Base-by-base conservation (phyloP, 208 protist species). In the Crithidia thermophila region DNA sequence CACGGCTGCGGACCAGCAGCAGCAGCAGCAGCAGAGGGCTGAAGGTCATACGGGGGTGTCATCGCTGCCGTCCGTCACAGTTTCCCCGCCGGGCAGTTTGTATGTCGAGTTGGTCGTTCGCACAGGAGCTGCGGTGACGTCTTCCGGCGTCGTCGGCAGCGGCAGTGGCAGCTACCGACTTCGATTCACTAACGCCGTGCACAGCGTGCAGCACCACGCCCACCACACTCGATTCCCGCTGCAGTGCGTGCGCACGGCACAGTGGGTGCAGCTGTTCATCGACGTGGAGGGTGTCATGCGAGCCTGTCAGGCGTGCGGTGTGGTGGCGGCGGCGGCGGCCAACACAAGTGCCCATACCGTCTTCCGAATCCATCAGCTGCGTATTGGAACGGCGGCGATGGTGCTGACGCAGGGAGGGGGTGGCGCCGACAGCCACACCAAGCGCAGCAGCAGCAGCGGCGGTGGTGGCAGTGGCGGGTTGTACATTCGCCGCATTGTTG, bases 201-300 rank as follows among this genome's bases (percentile, higher is more conserved):
- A 56, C 10, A 43, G 50, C 10, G 59, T 79, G 3, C 78, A 87
- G 66, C 70, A 45, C 2, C 75, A 77, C 42, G 52, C 78, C 4
- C 87, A 93, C 43, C 83, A 93, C 72, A 76, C 81, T 1, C 84
- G 82, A 28, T 65, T 93, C 16, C 84, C 87, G 13, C 55, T 93
- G 46, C 72, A 55, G 11, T 86, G 84, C 56, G 56, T 85, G 14
- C 56, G 55, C 7, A 72, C 67, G 9, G 81, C 84, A 7, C 67
- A 80, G 61, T 94, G 88, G 88, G 61, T 72, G 52, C 85, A 89
- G 55, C 66, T 91, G n/a, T 87, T 82, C 37, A 64, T 92, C 4
- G 84, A 91, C 40, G 58, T 91, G 0, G 72, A 78, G 6, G 37
- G 36, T 14, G 62, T 93, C 3, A 47, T 88, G 47, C 69, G 71